Conservation (phyloP, 768 basidiomycete species). For the Phaeotremella skinneri region DNA sequence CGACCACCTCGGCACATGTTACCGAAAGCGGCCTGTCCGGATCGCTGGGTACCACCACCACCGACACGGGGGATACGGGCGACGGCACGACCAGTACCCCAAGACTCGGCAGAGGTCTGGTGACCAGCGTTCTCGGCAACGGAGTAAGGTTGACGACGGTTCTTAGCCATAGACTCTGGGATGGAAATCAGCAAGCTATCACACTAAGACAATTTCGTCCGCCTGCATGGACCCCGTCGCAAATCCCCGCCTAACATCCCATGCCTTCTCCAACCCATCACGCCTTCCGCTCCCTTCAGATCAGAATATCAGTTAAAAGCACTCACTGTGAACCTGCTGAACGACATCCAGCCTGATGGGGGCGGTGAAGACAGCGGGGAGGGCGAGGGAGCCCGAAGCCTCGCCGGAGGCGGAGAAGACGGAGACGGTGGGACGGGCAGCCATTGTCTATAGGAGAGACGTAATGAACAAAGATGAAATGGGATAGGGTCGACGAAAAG, state of each 20-base stretch:
- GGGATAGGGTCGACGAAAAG: not conserved
- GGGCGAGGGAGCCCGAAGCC: slow-evolving; percentile 81
- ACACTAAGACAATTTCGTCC: no score
- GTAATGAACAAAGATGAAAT: not conserved
- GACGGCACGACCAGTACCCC: slow-evolving; percentile 99
- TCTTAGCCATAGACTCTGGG: slow-evolving; percentile 89
- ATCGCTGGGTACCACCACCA: slow-evolving; percentile 96
- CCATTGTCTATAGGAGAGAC: slow-evolving; percentile 67
- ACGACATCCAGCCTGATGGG: slow-evolving; percentile 99
- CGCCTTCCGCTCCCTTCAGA: not conserved
- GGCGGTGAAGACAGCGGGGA: slow-evolving; percentile 93
- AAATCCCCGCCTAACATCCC: not conserved
- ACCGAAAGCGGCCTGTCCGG: slow-evolving; percentile 98
- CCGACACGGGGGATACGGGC: slow-evolving; percentile 99
- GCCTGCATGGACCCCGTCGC: no score
- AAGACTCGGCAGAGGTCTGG: slow-evolving; percentile 98
- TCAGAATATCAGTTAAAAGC: slow-evolving; percentile 9
- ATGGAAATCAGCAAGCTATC: not conserved
- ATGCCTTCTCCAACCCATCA: not conserved
- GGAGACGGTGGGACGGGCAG: slow-evolving; percentile 87
- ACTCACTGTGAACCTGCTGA: slow-evolving; percentile 95
- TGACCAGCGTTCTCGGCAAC: slow-evolving; percentile 98
- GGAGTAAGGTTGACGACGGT: slow-evolving; percentile 93
- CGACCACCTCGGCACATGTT: slow-evolving; percentile 99
- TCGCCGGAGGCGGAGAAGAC: slow-evolving; percentile 76